These are phyloP conservation scores for Tillandsia fasciculata DNA, from an alignment of 176 grass and related monocot species.

Conservation along the genomic window DNA sequence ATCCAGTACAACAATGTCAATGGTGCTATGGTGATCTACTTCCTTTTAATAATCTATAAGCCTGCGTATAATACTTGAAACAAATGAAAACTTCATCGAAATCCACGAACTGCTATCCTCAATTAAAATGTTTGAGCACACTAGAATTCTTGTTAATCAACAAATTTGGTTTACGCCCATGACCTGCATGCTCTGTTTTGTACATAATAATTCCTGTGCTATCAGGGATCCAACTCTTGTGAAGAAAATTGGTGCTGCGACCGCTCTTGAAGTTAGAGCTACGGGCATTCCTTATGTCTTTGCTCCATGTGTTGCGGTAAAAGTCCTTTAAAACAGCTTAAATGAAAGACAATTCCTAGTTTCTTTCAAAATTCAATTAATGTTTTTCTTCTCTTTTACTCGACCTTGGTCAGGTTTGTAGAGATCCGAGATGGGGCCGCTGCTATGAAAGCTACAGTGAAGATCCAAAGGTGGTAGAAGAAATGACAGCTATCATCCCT, in stretches of 20 bases:
- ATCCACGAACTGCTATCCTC: background rate
- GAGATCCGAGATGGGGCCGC: constrained; percentile 3
- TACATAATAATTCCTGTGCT: background rate
- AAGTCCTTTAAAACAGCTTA: no score
- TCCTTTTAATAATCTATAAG: no score
- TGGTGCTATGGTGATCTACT: no score
- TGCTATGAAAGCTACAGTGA: constrained; percentile 3
- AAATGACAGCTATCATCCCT: constrained; percentile 2
- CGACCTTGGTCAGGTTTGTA: background rate
- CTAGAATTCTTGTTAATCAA: background rate
- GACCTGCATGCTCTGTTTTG: background rate
- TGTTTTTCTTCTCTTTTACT: constrained; percentile 1
- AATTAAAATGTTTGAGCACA: background rate
- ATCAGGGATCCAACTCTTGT: background rate
- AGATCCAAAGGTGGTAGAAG: background rate
- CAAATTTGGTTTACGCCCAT: no score
- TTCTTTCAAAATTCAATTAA: background rate
- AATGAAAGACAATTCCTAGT: background rate
- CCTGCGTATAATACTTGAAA: no score
- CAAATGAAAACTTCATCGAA: no score
- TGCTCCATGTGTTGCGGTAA: constrained; percentile 3
- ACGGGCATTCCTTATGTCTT: constrained; percentile 3
- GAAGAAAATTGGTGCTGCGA: constrained; percentile 2
- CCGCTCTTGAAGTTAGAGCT: constrained; percentile 5
- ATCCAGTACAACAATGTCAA: no score